Percentiles rank a stretch among this genome's conserved stretches.
Evolutionary conservation across 768 basidiomycete species (phyloP).

Genomic region (Hygrophoropsis aurantiaca): DNA sequence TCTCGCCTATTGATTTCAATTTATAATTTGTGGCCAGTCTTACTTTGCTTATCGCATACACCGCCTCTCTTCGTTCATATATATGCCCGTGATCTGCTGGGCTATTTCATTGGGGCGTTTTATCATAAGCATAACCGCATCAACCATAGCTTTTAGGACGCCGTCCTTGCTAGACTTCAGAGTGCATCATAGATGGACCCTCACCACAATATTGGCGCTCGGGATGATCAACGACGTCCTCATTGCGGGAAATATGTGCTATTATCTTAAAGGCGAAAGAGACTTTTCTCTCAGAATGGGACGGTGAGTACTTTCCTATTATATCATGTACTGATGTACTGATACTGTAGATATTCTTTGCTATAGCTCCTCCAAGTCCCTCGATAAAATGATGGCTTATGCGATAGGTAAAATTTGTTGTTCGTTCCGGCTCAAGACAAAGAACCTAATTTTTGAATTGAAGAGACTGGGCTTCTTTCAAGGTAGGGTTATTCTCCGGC

Average conservation of each 20-base stretch:
- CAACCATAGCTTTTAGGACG: slow-evolving; percentile 9
- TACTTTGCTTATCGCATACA: slow-evolving; percentile 24
- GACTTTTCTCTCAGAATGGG: neutral
- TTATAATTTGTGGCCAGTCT: slow-evolving; percentile 9
- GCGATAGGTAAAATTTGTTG: too few relatives aligned
- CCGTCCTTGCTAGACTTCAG: slow-evolving; percentile 1
- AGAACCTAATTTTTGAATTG: too few relatives aligned
- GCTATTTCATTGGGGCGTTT: slow-evolving; percentile 15
- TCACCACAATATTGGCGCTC: slow-evolving; percentile 15
- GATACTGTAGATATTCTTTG: too few relatives aligned
- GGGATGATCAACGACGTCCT: slow-evolving; percentile 17
- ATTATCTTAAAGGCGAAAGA: slow-evolving; percentile 11
- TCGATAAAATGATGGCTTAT: too few relatives aligned
- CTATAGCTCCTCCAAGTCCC: too few relatives aligned
- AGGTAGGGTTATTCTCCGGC: too few relatives aligned
- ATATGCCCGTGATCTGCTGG: slow-evolving; percentile 14
- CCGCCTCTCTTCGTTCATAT: slow-evolving; percentile 10
- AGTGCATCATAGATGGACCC: slow-evolving; percentile 13
- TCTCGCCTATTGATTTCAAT: too few relatives aligned
- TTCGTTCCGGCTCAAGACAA: too few relatives aligned
- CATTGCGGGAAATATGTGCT: slow-evolving; percentile 17
- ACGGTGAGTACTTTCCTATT: too few relatives aligned
- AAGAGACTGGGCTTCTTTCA: too few relatives aligned
- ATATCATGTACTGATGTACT: too few relatives aligned
- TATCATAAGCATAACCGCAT: slow-evolving; percentile 11